Evolutionary conservation across 805 yeast species (phyloP), one percentile per base, ranked within the genome.

Genomic region (Yarrowia phangngaensis): DNA sequence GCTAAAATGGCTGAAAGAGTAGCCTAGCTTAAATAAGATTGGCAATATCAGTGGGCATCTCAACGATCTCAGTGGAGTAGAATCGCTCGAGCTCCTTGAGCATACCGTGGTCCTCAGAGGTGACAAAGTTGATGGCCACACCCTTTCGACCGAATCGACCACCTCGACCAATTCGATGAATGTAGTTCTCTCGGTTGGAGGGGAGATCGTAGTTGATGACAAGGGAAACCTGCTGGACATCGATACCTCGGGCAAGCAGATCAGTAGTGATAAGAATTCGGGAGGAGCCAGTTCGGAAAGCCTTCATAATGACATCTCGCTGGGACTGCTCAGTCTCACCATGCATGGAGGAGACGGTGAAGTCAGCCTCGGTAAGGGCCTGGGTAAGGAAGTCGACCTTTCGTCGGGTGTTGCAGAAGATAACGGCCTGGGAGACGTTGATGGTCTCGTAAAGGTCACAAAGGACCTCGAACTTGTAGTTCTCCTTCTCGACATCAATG

Each of bases 121-220:
- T 87, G 61, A 88, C 81, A 60, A 92, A 84, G 75, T 89, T 92
- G 68, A 90, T 86, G 52, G 98, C 97, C 62, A 84, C 95, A 51
- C 69, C 98, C 74, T 89, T 90, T 70, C 98, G 81, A 60, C 98
- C 98, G 73, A 90, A 90, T 66, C 98, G 81, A 56, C 97, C 98
- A 58, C 95, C 88, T 69, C 98, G 82, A 68, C 98, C 98, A 58
- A 90, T 90, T 70, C 98, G 79, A 74, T 90, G 98, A 63, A 90
- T 82, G 69, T 90, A 90, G 76, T 90, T 90, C 69, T 90, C 97
- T 65, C 82, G 80, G 75, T 92, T 88, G 56, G 78, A 68, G 51
- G 98, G 97, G 66, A 90, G 72, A 69, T 90, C 98, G 71, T 85
- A 90, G 76, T 90, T 90, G 63, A 90, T 86, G 53, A 90, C 98